Base-by-base conservation (phyloP, 2,329 filamentous ascomycete species). In the Talaromyces sp. region DNA sequence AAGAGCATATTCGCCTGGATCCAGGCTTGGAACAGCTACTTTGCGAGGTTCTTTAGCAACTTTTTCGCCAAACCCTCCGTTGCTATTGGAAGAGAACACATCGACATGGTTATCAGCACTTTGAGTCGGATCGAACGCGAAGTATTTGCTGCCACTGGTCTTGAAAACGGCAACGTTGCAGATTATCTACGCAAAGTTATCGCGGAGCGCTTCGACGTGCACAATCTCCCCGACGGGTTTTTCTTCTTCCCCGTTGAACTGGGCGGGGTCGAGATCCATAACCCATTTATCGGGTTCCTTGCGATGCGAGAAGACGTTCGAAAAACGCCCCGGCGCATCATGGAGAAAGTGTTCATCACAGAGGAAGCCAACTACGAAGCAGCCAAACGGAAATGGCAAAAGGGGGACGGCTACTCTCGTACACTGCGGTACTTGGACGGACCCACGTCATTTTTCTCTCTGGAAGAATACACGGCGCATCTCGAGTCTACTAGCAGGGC, bases 21-120 rank as follows among this genome's bases (percentile, higher is more conserved):
- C 3, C 80, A 86, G 65, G 83, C 83, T 0, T 87, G 84, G 79
- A 87, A 87, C 66, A 81, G 77, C 44, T 86, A 85, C 67, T 80
- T 82, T 32, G 78, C 76, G 8, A 78, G 80, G 1, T 87, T 86
- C 70, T 85, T 87, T 68, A 74, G 75, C 57, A 82, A 80, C 65
- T 86, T 85, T 66, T 85, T 87, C 62, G 84, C 81, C 8, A 80
- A 80, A 59, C 80, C 83, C 3, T 81, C 82, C 15, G 77, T 81
- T 61, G 84, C 82, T 64, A 84, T 85, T 63, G 82, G 82, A 0
- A 78, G 79, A 22, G 71, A 77, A 47, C 84, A 87, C 67, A 79
- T 86, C 58, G 81, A 85, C 64, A 80, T 80, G 73, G 81, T 84
- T 60, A 76, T 86, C 58, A 70, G 74, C 3, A 82, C 82, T 0